Evolutionary conservation across 1,284 basidiomycete genomes (phyloP), one percentile per base, ranked within the genome.

Genomic region (Ceratobasidium sp.): DNA sequence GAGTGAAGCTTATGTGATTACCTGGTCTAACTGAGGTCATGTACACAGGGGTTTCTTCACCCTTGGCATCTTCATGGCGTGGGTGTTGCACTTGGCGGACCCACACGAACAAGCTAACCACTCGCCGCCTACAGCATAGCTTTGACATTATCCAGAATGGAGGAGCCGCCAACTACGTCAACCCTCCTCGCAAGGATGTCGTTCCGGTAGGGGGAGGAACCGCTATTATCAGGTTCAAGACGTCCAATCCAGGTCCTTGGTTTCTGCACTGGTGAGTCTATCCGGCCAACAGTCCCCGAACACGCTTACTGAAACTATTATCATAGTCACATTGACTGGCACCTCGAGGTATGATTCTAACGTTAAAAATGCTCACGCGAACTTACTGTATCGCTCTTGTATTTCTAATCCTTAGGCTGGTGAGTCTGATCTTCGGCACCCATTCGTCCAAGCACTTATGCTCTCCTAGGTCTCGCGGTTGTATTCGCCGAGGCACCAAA

Each of bases 301-400:
- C 14, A 34, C 39, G 2, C 8, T 43, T n/a, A 16, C 16, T 29
- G 29, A 22, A 48, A 13, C 46, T 24, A 19, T 34, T 86, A 77
- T 77, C 86, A 37, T 84, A 86, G 85, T 77, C 84, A 86, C 73
- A 84, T 85, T 59, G 84, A 85, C 69, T 85, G 82, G 82, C 84
- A 85, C 79, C 78, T 85, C 19, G 80, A 81, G 73, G 78, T 81
- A 83, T 29, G 46, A 31, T 48, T 11, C 13, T 27, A 22, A 46
- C 19, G 11, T 6, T 8, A 4, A 13, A 9, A 46, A 41, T 31
- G 9, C 27, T 9, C n/a, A 9, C 39, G 1, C 9, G 13, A 43
- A 46, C 24, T 48, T 29, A 48, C 43, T 27, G 16, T 4, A 4
- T 1, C 8, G 4, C 24, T 31, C 7, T 19, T 34, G 41, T 27